Evolutionary conservation across 129 eudicot species (phyloP).

Genomic region (Helianthus tuberosus): DNA sequence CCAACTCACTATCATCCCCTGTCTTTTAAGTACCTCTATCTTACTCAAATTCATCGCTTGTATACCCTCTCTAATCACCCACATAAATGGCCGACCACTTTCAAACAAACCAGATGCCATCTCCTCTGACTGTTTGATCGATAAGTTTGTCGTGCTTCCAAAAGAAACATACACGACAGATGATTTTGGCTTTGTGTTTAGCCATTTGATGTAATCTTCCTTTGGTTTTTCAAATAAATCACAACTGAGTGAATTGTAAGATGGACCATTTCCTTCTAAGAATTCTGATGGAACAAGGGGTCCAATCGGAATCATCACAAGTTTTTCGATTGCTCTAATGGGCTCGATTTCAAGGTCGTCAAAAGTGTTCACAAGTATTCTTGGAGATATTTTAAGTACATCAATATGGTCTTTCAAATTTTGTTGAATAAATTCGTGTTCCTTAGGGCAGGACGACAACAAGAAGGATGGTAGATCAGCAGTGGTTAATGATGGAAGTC

Average conservation of each 20-base stretch:
- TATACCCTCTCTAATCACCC: background rate
- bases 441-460: constrained; percentile 21
- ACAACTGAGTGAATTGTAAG: background rate
- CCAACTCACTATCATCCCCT: constrained; percentile 59
- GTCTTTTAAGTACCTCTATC: constrained; percentile 6
- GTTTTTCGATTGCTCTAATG: constrained; percentile 12
- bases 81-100: background rate
- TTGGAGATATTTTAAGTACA: constrained; percentile 20
- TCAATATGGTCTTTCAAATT: constrained; percentile 20
- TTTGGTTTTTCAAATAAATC: constrained; percentile 9
- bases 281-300: constrained; percentile 23
- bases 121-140: constrained; percentile 48
- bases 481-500: constrained; percentile 23
- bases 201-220: constrained; percentile 37
- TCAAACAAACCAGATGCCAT: constrained; percentile 28
- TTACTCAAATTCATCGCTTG: background rate
- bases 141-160: constrained; percentile 55
- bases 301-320: constrained; percentile 24
- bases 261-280: background rate
- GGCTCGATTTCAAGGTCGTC: constrained; percentile 18
- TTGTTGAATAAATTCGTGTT: background rate
- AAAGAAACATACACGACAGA: constrained; percentile 56
- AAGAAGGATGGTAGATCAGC: constrained; percentile 38
- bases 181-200: constrained; percentile 40
- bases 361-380: constrained; percentile 29